Percentiles rank a stretch among this genome's conserved stretches.
Evolutionary conservation across 805 yeast species (phyloP).

Genomic region (Tetrapisispora phaffii): DNA sequence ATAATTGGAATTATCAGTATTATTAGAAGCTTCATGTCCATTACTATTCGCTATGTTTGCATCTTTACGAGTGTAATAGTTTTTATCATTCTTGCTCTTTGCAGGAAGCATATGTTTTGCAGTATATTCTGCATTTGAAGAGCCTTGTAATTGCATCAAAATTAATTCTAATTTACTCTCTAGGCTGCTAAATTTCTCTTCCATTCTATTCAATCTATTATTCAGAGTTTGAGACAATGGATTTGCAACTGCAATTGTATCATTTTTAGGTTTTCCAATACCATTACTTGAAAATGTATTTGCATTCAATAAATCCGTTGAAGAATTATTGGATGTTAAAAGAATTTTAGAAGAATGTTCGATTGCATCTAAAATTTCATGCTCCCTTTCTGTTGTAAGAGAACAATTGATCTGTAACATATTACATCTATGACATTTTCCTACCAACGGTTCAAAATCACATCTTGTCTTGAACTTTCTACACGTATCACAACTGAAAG

Average conservation of each 20-base stretch:
- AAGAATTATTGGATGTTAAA: background rate
- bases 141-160: slow-evolving; percentile 14
- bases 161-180: slow-evolving; percentile 17
- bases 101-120: slow-evolving; percentile 2
- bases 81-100: background rate
- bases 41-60: background rate
- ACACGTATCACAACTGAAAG: slow-evolving; percentile 41
- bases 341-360: slow-evolving; percentile 10
- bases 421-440: slow-evolving; percentile 44
- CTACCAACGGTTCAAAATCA: slow-evolving; percentile 36
- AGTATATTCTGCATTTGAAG: slow-evolving; percentile 9
- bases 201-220: slow-evolving; percentile 11
- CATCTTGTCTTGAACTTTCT: slow-evolving; percentile 51
- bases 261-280: background rate
- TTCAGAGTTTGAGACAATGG: slow-evolving; percentile 1
- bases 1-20: slow-evolving; percentile 11
- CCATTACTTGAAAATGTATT: background rate
- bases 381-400: slow-evolving; percentile 24
- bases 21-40: background rate
- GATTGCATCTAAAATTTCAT: slow-evolving; percentile 19
- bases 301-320: background rate
- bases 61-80: background rate
- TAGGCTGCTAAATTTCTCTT: slow-evolving; percentile 18
- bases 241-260: background rate
- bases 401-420: slow-evolving; percentile 42